These are phyloP conservation scores for Hemileccinum impolitum DNA, from an alignment of 768 basidiomycete genomes.

Conservation along the genomic window DNA sequence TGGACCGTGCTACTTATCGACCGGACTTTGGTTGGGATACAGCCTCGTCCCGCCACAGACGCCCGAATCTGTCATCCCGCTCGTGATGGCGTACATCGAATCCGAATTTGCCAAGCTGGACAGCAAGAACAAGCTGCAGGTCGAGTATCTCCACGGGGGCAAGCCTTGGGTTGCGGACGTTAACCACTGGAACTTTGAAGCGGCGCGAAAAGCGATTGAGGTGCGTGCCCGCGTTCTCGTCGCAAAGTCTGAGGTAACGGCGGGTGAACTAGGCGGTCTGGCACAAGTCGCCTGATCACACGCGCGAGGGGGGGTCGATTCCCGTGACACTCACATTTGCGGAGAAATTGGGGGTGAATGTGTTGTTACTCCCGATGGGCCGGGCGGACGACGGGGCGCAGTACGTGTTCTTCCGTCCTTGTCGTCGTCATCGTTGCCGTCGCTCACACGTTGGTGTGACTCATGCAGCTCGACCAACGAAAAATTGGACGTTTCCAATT, in stretches of 20 bases:
- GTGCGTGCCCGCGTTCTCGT: conserved; percentile 28
- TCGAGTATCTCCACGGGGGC: conserved; percentile 77
- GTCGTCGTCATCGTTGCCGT: neutral
- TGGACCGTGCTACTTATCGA: neutral
- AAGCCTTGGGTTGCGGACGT: conserved; percentile 86
- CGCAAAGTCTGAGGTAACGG: no score
- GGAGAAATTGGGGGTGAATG: conserved; percentile 81
- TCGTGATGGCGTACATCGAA: conserved; percentile 68
- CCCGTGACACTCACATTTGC: conserved; percentile 94
- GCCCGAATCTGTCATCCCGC: conserved; percentile 65
- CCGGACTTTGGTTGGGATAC: neutral
- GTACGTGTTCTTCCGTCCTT: conserved; percentile 41
- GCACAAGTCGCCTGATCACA: conserved; percentile 72
- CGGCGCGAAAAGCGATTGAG: conserved; percentile 84
- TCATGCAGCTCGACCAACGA: conserved; percentile 80
- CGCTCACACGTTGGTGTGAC: neutral
- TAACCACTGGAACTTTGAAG: conserved; percentile 91
- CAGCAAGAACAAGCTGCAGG: conserved; percentile 73
- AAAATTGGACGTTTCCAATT: conserved; percentile 90
- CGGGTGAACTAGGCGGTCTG: conserved; percentile 46
- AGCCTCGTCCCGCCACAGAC: conserved; percentile 86
- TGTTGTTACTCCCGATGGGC: conserved; percentile 88
- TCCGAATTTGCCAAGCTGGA: conserved; percentile 82
- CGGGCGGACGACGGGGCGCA: conserved; percentile 94
- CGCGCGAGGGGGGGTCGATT: conserved; percentile 91